Conservation (phyloP, 1,139 yeast species). For the Yarrowia galli region DNA sequence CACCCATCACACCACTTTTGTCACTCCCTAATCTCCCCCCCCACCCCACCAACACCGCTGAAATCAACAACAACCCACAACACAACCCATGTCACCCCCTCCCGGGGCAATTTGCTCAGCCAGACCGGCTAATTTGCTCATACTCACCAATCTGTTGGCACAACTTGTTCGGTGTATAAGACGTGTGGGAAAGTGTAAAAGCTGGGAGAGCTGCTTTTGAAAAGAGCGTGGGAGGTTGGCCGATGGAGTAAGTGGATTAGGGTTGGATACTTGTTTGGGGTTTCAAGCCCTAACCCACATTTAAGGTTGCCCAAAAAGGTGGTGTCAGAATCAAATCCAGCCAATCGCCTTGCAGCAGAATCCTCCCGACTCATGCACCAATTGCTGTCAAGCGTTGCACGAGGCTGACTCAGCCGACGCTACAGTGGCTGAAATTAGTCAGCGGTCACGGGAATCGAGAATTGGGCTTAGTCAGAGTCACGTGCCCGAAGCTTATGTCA, state of each 20-base stretch:
- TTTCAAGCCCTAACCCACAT: not conserved
- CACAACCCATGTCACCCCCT: not conserved
- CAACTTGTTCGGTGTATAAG: constrained; percentile 37
- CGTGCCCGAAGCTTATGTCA: not conserved
- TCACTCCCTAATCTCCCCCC: too few species aligned
- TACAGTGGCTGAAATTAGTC: constrained; percentile 2
- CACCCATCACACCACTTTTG: not conserved
- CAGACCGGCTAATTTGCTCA: constrained; percentile 31
- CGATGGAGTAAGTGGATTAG: constrained; percentile 10
- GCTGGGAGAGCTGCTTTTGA: constrained; percentile 36
- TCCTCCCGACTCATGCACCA: constrained; percentile 4
- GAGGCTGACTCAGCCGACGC: not conserved
- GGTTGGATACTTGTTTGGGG: not conserved
- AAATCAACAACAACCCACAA: not conserved
- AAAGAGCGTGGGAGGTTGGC: constrained; percentile 19
- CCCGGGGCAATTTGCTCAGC: constrained; percentile 32
- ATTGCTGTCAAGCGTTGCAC: constrained; percentile 11
- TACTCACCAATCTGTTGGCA: constrained; percentile 36
- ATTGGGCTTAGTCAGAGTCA: not conserved
- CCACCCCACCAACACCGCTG: not conserved
- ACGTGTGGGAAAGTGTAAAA: constrained; percentile 39
- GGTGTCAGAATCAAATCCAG: constrained; percentile 35
- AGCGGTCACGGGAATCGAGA: not conserved
- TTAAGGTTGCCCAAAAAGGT: constrained; percentile 17
- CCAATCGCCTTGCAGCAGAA: constrained; percentile 28